Evolutionary conservation across 805 yeast genomes (phyloP), one percentile per base, ranked within the genome.

Genomic region (Pichia cephalocereana): DNA sequence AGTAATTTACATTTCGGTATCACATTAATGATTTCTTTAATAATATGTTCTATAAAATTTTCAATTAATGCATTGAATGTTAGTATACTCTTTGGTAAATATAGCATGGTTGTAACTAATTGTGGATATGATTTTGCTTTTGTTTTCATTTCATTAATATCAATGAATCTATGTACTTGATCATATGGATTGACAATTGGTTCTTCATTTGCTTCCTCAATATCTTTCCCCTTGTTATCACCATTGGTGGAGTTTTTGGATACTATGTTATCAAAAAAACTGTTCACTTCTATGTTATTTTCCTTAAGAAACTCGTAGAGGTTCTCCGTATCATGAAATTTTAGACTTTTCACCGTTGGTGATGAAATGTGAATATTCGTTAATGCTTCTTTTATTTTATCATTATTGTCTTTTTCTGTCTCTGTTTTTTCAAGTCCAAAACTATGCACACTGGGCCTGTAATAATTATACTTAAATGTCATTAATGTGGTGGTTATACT

Each of bases 41-140:
- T n/a, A 18, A 30, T 26, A 40, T 26, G 50, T 8, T 43, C 48
- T 38, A 64, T 19, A 6, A 61, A 39, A 18, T 45, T 45, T 43
- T 62, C 68, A n/a, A 53, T 46, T 36, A 60, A 37, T 14, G 45
- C 28, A 5, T 43, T 52, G 8, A 57, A 56, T 9, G 38, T 47
- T 4, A 53, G 28, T 3, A 64, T 38, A 27, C 28, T 32, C 12
- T 30, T 47, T 0, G 65, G 62, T 10, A 64, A 30, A 14, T 54
- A 52, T 8, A 52, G 51, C 4, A 62, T 30, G 2, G 54, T 52
- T 3, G 57, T 41, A 1, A 56, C 43, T 39, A 63, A 44, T 26
- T 11, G 7, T 2, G 37, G 37, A 15, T 34, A 15, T 10, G 3
- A 38, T n/a, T 14, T 46, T 30, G 7, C 45, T 11, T 5, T 51